These are phyloP conservation scores for Rhynchospora pubera DNA, from an alignment of 176 grass and related monocot species.

Conservation along the genomic window DNA sequence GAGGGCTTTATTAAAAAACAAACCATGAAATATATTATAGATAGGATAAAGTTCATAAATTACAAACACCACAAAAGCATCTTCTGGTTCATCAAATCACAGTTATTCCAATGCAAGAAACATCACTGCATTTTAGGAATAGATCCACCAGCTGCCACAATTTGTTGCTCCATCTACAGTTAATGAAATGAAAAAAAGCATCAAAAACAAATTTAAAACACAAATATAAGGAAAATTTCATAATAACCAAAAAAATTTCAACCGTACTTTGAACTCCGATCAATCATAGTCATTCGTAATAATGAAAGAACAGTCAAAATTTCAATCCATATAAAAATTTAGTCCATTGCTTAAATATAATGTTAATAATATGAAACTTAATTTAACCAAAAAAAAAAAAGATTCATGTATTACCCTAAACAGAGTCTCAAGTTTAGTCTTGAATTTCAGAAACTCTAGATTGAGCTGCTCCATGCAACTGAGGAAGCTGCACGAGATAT, in stretches of 20 bases:
- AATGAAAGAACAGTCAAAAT: too few species aligned
- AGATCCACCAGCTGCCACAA: conserved; percentile 26
- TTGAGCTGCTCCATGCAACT: conserved; percentile 14
- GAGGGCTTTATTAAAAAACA: background rate
- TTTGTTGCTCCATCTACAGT: conserved; percentile 33
- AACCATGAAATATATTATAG: background rate
- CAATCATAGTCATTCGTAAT: too few species aligned
- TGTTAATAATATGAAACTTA: too few species aligned
- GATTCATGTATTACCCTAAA: background rate
- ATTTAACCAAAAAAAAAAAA: background rate
- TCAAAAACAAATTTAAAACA: background rate
- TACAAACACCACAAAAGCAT: background rate
- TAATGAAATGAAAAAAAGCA: background rate
- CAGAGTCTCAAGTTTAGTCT: conserved; percentile 23
- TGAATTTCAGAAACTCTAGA: conserved; percentile 23
- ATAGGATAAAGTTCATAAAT: background rate
- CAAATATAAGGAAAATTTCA: too few species aligned
- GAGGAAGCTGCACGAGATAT: conserved; percentile 19
- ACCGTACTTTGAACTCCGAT: too few species aligned
- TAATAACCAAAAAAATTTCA: too few species aligned
- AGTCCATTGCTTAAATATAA: too few species aligned
- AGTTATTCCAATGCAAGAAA: background rate
- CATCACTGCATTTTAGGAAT: conserved; percentile 22
- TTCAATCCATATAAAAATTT: too few species aligned
- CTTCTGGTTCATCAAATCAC: background rate